These are phyloP conservation scores for Neurospora intermedia DNA, from an alignment of 495 filamentous ascomycete genomes.

Conservation along the genomic window DNA sequence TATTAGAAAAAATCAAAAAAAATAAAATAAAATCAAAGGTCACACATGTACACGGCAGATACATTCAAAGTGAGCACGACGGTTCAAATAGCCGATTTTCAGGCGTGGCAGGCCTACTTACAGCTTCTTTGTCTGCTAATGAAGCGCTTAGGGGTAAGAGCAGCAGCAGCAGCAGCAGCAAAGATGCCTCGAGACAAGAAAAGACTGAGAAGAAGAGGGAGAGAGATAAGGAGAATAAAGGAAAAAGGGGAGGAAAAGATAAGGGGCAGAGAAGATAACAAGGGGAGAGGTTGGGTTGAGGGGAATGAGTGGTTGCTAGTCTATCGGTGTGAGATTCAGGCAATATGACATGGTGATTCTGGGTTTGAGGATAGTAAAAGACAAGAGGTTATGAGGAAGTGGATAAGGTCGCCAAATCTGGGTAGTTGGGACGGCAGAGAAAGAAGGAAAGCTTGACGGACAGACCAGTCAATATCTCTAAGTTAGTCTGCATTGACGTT, in stretches of 20 bases:
- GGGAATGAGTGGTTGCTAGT: neutral
- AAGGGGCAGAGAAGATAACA: neutral
- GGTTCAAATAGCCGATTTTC: no score
- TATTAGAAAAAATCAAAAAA: no score
- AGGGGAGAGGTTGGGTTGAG: neutral
- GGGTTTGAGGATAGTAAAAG: neutral
- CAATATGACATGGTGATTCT: neutral
- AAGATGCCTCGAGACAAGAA: neutral
- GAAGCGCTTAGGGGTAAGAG: neutral
- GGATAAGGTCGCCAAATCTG: neutral
- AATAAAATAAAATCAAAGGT: no score
- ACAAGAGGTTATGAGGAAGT: neutral
- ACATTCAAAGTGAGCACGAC: no score
- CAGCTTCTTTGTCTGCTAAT: neutral
- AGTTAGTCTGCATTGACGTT: neutral
- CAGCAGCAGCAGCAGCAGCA: neutral
- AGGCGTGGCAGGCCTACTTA: no score
- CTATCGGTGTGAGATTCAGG: accelerated
- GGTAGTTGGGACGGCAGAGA: neutral
- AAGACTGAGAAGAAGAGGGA: neutral
- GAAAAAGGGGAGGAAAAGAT: neutral
- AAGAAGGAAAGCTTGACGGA: neutral
- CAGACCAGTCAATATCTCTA: neutral
- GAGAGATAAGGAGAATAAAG: neutral
- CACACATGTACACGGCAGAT: no score